These are phyloP conservation scores for Calocera viscosa DNA, from an alignment of 768 basidiomycete genomes.

Conservation along the genomic window DNA sequence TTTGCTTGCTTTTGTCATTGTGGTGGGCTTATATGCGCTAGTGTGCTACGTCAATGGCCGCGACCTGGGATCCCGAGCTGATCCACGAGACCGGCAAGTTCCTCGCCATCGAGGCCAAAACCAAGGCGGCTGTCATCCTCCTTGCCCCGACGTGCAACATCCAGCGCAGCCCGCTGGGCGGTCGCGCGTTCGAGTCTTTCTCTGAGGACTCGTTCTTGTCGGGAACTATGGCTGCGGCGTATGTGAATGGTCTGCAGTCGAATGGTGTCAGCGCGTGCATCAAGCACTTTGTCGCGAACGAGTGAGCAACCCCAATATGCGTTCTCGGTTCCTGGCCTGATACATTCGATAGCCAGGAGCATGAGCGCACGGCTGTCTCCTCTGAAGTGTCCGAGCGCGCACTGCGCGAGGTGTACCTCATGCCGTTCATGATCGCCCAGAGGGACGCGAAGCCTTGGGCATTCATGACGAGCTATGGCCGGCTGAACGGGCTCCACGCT, in stretches of 20 bases:
- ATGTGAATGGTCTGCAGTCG: conserved; percentile 55
- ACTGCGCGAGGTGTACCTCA: conserved; percentile 58
- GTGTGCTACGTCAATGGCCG: conserved; percentile 58
- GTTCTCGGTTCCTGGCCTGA: not conserved
- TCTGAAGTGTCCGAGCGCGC: conserved; percentile 54
- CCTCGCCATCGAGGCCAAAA: conserved; percentile 52
- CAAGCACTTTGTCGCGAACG: conserved; percentile 43
- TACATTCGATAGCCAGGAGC: conserved; percentile 55
- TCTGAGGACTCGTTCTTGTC: conserved; percentile 46
- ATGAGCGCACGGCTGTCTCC: conserved; percentile 51
- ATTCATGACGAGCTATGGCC: conserved; percentile 57
- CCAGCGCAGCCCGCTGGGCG: conserved; percentile 35
- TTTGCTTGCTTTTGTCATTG: not conserved
- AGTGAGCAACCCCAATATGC: not conserved
- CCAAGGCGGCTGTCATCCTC: conserved; percentile 49
- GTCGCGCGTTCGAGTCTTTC: conserved; percentile 50
- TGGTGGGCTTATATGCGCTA: conserved; percentile 18
- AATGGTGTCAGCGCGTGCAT: conserved; percentile 56
- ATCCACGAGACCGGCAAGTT: conserved; percentile 43
- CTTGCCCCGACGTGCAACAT: conserved; percentile 69
- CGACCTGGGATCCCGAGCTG: conserved; percentile 54
- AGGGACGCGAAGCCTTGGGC: conserved; percentile 33
- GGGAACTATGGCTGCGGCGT: conserved; percentile 44
- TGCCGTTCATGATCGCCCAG: conserved; percentile 57
- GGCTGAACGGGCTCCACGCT: conserved; percentile 46